A percentile compares a stretch with the other conserved stretches of the same genome.
These are phyloP conservation scores for Corynespora cassiicola DNA, from an alignment of 2,329 filamentous ascomycete species.

Conservation along the genomic window DNA sequence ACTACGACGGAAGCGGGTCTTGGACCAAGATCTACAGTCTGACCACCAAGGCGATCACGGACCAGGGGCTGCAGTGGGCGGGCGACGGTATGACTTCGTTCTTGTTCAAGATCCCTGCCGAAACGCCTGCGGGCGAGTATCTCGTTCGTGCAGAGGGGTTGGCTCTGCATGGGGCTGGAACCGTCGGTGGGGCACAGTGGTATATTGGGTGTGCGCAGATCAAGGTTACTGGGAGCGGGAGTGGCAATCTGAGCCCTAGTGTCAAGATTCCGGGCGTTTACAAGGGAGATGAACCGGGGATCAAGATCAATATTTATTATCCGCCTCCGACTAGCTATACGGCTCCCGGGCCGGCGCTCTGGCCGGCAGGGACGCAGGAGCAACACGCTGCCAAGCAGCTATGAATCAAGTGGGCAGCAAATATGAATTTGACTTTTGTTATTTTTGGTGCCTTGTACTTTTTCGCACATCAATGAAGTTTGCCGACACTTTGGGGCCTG, in stretches of 20 bases:
- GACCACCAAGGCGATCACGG: constrained; percentile 43
- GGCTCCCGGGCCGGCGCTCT: constrained; percentile 29
- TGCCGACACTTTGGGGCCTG: too few species aligned
- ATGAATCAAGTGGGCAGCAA: too few species aligned
- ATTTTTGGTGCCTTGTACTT: too few species aligned
- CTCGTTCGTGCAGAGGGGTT: constrained; percentile 52
- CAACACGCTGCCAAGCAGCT: too few species aligned
- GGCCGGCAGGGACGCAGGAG: constrained; percentile 21
- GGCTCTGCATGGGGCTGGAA: constrained; percentile 28
- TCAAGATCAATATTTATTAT: too few species aligned
- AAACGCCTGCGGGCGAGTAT: constrained; percentile 49
- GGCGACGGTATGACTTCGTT: constrained; percentile 31
- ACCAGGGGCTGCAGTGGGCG: constrained; percentile 28
- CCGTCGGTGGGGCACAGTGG: constrained; percentile 43
- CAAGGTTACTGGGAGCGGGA: constrained; percentile 41
- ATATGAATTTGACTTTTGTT: too few species aligned
- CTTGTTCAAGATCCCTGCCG: constrained; percentile 45
- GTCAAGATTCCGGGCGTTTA: constrained; percentile 49
- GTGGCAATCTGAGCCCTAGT: constrained; percentile 33
- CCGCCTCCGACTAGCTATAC: constrained; percentile 31
- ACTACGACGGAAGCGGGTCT: constrained; percentile 29
- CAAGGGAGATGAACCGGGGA: constrained; percentile 31
- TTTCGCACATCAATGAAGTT: too few species aligned
- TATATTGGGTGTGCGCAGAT: constrained; percentile 54
- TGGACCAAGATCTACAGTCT: constrained; percentile 36